Base-by-base conservation (phyloP, 2,329 filamentous ascomycete genomes). In the Xenoacremonium recifei region DNA sequence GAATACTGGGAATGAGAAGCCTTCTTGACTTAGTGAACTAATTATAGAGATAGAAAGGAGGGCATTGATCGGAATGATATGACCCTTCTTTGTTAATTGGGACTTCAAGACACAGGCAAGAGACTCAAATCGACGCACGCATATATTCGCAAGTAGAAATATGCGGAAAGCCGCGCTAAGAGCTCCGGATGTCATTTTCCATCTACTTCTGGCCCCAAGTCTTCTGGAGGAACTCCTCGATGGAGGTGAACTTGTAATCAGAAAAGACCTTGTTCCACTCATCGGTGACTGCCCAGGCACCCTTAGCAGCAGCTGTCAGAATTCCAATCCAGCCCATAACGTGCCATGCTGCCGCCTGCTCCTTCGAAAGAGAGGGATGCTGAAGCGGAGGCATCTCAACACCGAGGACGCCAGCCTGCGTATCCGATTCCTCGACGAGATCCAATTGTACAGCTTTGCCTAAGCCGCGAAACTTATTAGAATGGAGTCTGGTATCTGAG, bases 241-340 rank as follows among this genome's bases (percentile, higher is more conserved):
- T 51, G 7, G 52, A 43, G 3, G 54, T 63, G 33, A 75, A 75
- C 38, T 65, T 44, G 29, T 68, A 69, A 21, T 72, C 66, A 0
- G 72, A 69, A 30, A 71, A 62, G 18, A 70, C 50, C 39, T 60
- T 44, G 46, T 75, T 76, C 58, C 63, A 72, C 43, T 72, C 68
- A 30, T 64, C 62, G 10, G 68, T 62, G 2, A 69, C 62, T 44
- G 62, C 54, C 59, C 65, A 68, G 4, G 51, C 54, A 0, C 66
- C 68, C 3, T 51, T 59, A 7, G 47, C 34, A 11, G 63, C 58
- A 9, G 60, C 66, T n/a, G 59, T 40, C 13, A 74, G 51, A 30
- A 67, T 62, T 31, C 62, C 63, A 7, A 60, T 44, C 6, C 63
- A 30, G 37, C 67, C 55, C 2, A 50, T 45, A 18, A 57, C 53